Evolutionary conservation across 176 grass and related monocot species (phyloP).

Genomic region (Coix lacrymajobi): DNA sequence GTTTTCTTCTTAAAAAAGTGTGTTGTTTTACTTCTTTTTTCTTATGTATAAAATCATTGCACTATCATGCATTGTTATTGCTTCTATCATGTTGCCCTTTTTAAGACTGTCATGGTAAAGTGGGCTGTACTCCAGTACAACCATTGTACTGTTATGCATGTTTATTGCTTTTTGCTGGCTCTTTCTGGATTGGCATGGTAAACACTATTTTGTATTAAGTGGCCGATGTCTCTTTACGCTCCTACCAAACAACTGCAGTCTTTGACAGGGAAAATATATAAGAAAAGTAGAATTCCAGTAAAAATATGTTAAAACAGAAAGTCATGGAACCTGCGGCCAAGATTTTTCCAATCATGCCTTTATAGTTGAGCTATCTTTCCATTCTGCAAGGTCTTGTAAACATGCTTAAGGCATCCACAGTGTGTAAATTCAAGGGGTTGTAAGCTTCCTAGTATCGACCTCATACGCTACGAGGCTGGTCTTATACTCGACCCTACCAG

Average conservation of each 20-base stretch:
- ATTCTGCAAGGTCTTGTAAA: too few relatives aligned
- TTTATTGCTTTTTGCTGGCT: neutral
- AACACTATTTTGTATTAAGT: neutral
- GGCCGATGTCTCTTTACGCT: neutral
- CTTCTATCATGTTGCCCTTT: neutral
- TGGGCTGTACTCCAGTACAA: neutral
- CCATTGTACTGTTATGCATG: neutral
- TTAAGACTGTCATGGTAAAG: neutral
- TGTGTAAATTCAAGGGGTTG: too few relatives aligned
- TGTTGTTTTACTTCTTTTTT: neutral
- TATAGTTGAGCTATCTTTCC: too few relatives aligned
- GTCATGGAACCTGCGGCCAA: neutral
- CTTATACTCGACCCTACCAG: too few relatives aligned
- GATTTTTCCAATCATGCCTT: neutral
- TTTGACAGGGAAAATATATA: neutral
- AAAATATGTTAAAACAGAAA: neutral
- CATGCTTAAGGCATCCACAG: too few relatives aligned
- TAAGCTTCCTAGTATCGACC: too few relatives aligned
- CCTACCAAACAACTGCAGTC: too few relatives aligned
- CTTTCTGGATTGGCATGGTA: neutral
- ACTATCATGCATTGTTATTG: neutral
- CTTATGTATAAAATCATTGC: neutral
- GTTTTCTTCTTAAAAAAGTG: neutral
- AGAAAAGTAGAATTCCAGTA: neutral
- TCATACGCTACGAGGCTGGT: too few relatives aligned